Evolutionary conservation across 306 rosid genomes (phyloP).

Genomic region (Cicer bijugum): DNA sequence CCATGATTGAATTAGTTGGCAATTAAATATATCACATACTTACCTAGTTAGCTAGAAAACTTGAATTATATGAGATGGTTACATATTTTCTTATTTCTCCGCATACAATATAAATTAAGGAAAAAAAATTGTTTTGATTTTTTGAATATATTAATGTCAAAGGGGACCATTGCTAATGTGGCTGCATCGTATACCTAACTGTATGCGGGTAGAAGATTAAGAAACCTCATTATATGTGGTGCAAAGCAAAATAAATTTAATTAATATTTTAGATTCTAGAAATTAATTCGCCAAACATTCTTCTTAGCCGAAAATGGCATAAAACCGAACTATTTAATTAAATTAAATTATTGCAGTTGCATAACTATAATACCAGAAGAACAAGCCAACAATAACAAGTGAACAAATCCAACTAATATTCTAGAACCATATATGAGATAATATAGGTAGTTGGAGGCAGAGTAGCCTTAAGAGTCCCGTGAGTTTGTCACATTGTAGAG

Average conservation of each 20-base stretch:
- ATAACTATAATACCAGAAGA: constrained; percentile 28
- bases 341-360: constrained; percentile 40
- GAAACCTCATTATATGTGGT: constrained; percentile 25
- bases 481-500: constrained; percentile 15
- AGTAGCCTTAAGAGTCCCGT: constrained; percentile 43
- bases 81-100: not conserved
- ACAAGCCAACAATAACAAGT: constrained; percentile 1
- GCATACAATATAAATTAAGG: not conserved
- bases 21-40: constrained; percentile 3
- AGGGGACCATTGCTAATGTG: constrained; percentile 1
- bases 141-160: not conserved
- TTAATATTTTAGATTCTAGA: constrained; percentile 12
- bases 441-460: constrained; percentile 18
- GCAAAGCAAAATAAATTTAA: constrained; percentile 8
- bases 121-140: not conserved
- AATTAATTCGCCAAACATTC: constrained; percentile 28
- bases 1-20: constrained; percentile 7
- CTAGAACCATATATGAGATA: constrained; percentile 3
- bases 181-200: constrained; percentile 33
- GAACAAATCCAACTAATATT: constrained; percentile 34
- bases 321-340: constrained; percentile 34
- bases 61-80: constrained; percentile 20
- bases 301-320: constrained; percentile 20
- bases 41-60: constrained; percentile 21
- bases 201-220: constrained; percentile 14